Base-by-base conservation (phyloP, 2,329 filamentous ascomycete genomes). In the Ophiostoma perfectum region DNA sequence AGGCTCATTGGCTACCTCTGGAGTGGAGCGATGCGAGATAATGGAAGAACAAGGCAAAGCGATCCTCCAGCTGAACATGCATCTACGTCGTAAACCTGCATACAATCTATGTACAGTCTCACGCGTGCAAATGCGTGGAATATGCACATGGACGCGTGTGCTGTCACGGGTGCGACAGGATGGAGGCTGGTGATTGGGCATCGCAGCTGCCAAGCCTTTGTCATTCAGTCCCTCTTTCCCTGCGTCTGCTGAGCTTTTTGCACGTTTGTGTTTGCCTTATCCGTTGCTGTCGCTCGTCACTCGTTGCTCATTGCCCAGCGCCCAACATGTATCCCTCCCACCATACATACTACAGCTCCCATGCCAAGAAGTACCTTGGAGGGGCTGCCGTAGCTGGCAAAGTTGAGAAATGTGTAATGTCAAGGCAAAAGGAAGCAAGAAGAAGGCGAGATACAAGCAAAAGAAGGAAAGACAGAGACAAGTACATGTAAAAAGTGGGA, bases 351-450 rank as follows among this genome's bases (percentile, higher is more conserved):
- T 62, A 16, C 58, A 7, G 27, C 36, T 39, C 52, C 27, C 49
- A 42, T 41, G 58, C 58, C 58, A 62, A 62, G 58, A 62, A 62
- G 38, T 62, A 62, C 58, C 38, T n/a, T 62, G 58, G 58, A 62
- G 58, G 58, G 58, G 58, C 58, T 27, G 27, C 27, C 27, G 27
- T 27, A 27, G 27, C 27, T 27, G 27, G 27, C 27, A 27, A 27
- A 27, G 27, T 2, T 27, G 27, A 27, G 27, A 27, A 27, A 27
- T 27, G 27, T 27, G 27, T 27, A 27, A 27, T 27, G 27, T 27
- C 2, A 27, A 27, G 27, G 27, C 27, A 27, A 27, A 14, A 55
- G 8, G 47, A 16, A 52, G 16, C 47, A 7, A 27, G 6, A 55
- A 14, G 49, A 11, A 18, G 49, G 27, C 27, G 27, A 27, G 27